These are phyloP conservation scores for Alternaria rosae DNA, from an alignment of 2,329 filamentous ascomycete species.

Conservation along the genomic window DNA sequence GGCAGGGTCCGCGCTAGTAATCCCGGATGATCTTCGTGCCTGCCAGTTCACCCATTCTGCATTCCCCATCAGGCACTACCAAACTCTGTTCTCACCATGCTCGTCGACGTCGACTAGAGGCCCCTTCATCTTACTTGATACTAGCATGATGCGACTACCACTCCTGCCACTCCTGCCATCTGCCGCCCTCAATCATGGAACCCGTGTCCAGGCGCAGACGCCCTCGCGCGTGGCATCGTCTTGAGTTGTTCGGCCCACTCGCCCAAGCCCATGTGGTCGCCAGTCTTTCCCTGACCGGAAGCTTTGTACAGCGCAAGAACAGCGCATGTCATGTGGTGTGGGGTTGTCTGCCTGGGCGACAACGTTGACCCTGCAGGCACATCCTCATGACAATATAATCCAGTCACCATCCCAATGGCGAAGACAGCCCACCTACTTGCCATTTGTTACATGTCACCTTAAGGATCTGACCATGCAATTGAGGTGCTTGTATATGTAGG, in stretches of 20 bases:
- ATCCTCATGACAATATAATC: neutral
- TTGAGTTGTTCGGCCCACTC: slow-evolving; percentile 7
- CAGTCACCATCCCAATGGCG: neutral
- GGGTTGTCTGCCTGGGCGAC: slow-evolving; percentile 1
- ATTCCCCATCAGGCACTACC: neutral
- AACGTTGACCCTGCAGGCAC: neutral
- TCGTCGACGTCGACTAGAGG: neutral
- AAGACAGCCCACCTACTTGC: neutral
- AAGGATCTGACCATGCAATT: neutral
- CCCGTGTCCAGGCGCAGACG: neutral
- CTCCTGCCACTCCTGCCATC: neutral
- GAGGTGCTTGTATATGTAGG: neutral
- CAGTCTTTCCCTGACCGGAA: slow-evolving; percentile 1
- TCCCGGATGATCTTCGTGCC: slow-evolving; percentile 16
- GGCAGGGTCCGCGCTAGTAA: slow-evolving; percentile 18
- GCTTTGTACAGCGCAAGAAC: slow-evolving; percentile 14
- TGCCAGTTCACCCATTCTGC: slow-evolving; percentile 5
- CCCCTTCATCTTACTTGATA: neutral
- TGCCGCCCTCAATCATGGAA: neutral
- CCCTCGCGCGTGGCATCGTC: neutral
- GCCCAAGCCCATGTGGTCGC: slow-evolving; percentile 1
- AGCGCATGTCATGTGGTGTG: slow-evolving; percentile 8
- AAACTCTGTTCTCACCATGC: neutral
- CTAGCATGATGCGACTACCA: neutral
- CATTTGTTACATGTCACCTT: neutral